Evolutionary conservation across 768 basidiomycete genomes (phyloP).

Genomic region (Tulasnella sp.): DNA sequence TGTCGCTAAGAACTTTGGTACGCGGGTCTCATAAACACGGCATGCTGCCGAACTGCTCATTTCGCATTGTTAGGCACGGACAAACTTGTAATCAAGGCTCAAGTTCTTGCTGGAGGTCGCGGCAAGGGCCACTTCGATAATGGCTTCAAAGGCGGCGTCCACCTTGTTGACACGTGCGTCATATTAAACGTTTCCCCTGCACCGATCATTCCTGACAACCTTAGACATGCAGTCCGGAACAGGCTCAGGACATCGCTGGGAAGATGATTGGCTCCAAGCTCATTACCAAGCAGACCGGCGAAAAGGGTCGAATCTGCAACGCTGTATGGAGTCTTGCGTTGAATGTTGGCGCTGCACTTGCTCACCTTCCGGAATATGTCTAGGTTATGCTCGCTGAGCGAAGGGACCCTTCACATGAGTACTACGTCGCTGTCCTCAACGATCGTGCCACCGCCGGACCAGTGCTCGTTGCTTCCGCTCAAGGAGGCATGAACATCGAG

Average conservation of each 20-base stretch:
- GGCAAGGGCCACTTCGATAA: conserved; percentile 96
- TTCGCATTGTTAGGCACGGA: conserved; percentile 42
- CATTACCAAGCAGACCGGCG: conserved; percentile 98
- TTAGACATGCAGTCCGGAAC: conserved; percentile 50
- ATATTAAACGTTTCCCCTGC: neutral
- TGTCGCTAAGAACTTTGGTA: conserved; percentile 84
- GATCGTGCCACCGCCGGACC: conserved; percentile 83
- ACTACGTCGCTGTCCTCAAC: conserved; percentile 94
- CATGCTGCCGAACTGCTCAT: neutral
- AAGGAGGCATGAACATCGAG: conserved; percentile 99
- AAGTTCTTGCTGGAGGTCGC: conserved; percentile 95
- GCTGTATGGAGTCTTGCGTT: conserved; percentile 39
- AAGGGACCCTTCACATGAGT: conserved; percentile 87
- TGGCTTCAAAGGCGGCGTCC: conserved; percentile 96
- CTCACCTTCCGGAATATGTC: neutral
- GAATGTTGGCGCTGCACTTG: neutral
- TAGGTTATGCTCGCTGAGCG: conserved; percentile 98
- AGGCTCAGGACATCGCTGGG: conserved; percentile 74
- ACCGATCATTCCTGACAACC: neutral
- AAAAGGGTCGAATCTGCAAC: conserved; percentile 84
- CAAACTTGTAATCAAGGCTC: conserved; percentile 92
- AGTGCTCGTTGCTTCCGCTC: conserved; percentile 84
- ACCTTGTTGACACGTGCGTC: conserved; percentile 73
- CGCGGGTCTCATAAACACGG: conserved; percentile 1
- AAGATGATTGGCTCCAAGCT: conserved; percentile 94